phyloP scores from a whole-genome alignment of 2,329 filamentous ascomycete genomes.

The Fulvia fulva region DNA sequence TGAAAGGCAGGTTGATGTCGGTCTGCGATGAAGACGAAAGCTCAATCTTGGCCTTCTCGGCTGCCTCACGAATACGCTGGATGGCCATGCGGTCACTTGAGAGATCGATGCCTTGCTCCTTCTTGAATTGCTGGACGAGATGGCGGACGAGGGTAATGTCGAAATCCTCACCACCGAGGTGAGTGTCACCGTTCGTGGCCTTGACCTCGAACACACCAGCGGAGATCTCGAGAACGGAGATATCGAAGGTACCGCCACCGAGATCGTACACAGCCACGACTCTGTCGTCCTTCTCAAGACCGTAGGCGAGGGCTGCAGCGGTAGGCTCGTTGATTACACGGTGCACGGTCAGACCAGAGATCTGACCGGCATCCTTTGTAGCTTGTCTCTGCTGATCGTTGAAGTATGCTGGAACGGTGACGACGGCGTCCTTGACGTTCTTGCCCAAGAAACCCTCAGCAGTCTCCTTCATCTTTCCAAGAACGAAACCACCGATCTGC shows the following conservation, averaged over 20 bases:
- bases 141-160: conserved; percentile 92
- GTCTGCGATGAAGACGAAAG: conserved; percentile 92
- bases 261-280: conserved; percentile 96
- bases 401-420: conserved; percentile 97
- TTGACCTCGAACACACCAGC: conserved; percentile 98
- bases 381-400: conserved; percentile 97
- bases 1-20: conserved; percentile 98
- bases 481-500: conserved; percentile 94
- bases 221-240: conserved; percentile 95
- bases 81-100: conserved; percentile 94
- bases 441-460: conserved; percentile 90
- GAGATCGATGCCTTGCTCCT: conserved; percentile 86
- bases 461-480: conserved; percentile 99
- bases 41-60: conserved; percentile 99
- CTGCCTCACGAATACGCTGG: conserved; percentile 96
- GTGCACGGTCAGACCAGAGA: conserved; percentile 90
- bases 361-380: conserved; percentile 97
- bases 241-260: conserved; percentile 98
- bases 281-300: conserved; percentile 91
- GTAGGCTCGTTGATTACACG: conserved; percentile 98
- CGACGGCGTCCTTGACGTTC: conserved; percentile 89
- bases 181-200: conserved; percentile 98
- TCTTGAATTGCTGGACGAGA: conserved; percentile 94
- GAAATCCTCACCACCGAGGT: conserved; percentile 97
- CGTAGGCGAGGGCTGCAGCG: conserved; percentile 90